Conservation (phyloP, 2,329 filamentous ascomycete species). For the Penicillium sp. region DNA sequence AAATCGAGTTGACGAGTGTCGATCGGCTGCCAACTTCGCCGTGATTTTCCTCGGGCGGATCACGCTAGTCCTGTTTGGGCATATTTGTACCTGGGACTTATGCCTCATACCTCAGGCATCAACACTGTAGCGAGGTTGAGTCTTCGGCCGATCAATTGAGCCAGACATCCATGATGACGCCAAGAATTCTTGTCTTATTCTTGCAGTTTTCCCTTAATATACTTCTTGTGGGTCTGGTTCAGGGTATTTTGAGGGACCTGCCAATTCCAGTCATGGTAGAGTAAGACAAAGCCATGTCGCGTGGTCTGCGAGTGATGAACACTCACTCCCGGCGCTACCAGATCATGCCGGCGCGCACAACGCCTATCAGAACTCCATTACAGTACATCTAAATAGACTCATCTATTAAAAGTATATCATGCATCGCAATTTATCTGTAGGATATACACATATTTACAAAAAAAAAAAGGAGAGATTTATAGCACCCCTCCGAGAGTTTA, state of each 20-base stretch:
- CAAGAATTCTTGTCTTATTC: background rate
- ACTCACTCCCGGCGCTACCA: background rate
- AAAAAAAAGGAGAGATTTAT: background rate
- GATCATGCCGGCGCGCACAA: background rate
- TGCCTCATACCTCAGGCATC: slow-evolving; percentile 13
- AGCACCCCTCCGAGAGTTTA: slow-evolving; percentile 20
- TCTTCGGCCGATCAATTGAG: background rate
- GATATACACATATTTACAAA: slow-evolving; percentile 12
- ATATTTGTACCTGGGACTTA: background rate
- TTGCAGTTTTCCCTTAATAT: background rate
- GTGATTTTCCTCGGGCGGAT: background rate
- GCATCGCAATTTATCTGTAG: slow-evolving; percentile 1
- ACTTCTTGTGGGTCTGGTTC: background rate
- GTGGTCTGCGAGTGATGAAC: background rate
- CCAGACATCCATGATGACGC: background rate
- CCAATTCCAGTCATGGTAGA: background rate
- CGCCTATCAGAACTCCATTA: background rate
- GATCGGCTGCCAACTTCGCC: background rate
- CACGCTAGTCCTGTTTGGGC: slow-evolving; percentile 3
- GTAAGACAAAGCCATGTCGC: no score
- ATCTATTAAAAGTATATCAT: background rate
- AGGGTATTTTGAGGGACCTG: background rate
- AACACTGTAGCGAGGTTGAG: slow-evolving; percentile 1
- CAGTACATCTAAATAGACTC: background rate
- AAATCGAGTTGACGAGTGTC: background rate